Base-by-base conservation (phyloP, 129 eudicot genomes). In the Deinandra increscens region DNA sequence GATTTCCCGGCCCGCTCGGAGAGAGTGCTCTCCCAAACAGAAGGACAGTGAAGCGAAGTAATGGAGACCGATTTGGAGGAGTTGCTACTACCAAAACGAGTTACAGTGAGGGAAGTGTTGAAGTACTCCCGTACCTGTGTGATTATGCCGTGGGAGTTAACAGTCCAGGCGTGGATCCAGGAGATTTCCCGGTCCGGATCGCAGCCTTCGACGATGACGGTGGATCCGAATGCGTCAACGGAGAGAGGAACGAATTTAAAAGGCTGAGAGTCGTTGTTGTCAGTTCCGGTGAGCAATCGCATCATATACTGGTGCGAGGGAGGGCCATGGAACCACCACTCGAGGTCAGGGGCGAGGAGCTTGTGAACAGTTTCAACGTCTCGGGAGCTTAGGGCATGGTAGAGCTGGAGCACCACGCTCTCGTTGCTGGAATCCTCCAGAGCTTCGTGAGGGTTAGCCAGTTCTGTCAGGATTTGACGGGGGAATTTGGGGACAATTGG, bases 281-380 rank as follows among this genome's bases (percentile, higher is more conserved):
- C 78, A 5, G 84, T 75, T 6, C 99, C 99, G 60, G 97, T 94
- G 79, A 94, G 95, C 69, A 94, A 75, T 71, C 81, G 97, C 99
- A 89, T 94, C 92, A 94, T 82, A 84, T 78, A 94, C 71, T 89
- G 99, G 84, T 94, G 96, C 12, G 95, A 67, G 7, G 97, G 99
- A 7, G 99, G 99, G 80, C 99, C 99, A 82, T 94, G 99, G 88
- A 94, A 94, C 97, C 99, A 94, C 97, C 97, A 89, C 90, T 94
- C 99, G 70, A 94, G 96, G 80, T 94, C 97, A 19, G 96, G 71
- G 39, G 97, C 96, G 23, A 94, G 79, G 76, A 94, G 85, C 56
- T 75, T 74, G 80, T 81, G 89, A 50, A 94, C 87, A 13, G 82
- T 78, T 48, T 60, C 60, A 6, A 79, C 96, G 99, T 94, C 90